These are phyloP conservation scores for Lactarius hatsudake DNA, from an alignment of 768 basidiomycete species.

Conservation along the genomic window DNA sequence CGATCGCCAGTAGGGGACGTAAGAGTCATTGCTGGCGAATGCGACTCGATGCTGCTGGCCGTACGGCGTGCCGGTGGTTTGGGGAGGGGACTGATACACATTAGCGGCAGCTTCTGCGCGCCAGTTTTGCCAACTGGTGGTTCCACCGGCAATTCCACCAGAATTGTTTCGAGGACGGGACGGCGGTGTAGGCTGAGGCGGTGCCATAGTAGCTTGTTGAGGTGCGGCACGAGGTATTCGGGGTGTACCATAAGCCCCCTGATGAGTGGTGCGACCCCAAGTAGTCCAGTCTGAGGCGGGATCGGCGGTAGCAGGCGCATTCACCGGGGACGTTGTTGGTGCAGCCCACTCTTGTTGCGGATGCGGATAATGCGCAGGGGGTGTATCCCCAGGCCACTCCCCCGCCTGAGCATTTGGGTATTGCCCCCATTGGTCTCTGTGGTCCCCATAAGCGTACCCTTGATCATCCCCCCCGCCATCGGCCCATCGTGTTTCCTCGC, in stretches of 20 bases:
- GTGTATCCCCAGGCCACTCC: background rate
- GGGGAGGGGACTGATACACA: conserved; percentile 4
- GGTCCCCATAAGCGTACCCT: conserved; percentile 8
- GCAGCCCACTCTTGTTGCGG: conserved; percentile 9
- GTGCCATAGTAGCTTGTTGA: conserved; percentile 2
- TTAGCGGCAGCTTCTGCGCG: conserved; percentile 20
- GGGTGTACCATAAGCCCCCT: conserved; percentile 2
- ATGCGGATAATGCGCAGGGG: conserved; percentile 12
- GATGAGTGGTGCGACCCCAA: conserved; percentile 8
- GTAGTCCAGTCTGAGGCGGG: background rate
- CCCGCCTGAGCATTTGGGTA: conserved; percentile 9
- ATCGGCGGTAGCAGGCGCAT: background rate
- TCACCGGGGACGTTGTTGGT: conserved; percentile 1
- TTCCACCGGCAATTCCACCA: background rate
- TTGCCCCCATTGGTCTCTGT: conserved; percentile 6
- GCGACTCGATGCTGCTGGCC: conserved; percentile 15
- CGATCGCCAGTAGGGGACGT: conserved; percentile 10
- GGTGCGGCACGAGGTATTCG: background rate
- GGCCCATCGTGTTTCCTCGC: background rate
- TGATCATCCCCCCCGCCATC: conserved; percentile 13
- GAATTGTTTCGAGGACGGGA: conserved; percentile 7
- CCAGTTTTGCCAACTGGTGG: conserved; percentile 23
- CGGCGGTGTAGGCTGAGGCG: conserved; percentile 1
- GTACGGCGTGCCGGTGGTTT: background rate
- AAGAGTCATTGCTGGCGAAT: conserved; percentile 16